Evolutionary conservation across 1,284 basidiomycete genomes (phyloP), one percentile per base, ranked within the genome.

Genomic region (Ceratobasidium sp.): DNA sequence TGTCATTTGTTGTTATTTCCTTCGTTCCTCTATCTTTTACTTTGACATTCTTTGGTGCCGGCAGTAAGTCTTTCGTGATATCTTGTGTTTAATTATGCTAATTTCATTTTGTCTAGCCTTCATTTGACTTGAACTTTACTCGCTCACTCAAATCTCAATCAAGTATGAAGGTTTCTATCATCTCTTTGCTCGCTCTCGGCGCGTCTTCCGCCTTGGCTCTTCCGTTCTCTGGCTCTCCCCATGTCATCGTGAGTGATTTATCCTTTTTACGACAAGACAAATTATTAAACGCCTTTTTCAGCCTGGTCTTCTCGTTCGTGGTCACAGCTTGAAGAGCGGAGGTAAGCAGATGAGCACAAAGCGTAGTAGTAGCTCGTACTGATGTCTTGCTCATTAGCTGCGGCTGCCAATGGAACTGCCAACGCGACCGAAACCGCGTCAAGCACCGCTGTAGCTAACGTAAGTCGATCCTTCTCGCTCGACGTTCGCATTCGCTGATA

Each of bases 11-110:
- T 70, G 38, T 44, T 70, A 21, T 38, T 70, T 70, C 28, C 9
- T 50, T 70, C 32, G 38, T 57, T 54, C 35, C 49, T 44, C 44
- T 1, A 28, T 70, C 43, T 16, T 59, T 50, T 28, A 7, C 54
- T 16, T 59, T 23, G 54, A 70, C 67, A 46, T 59, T 70, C 67
- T 54, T 70, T 70, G 54, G 67, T 58, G 54, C 54, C 67, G 54
- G 67, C 55, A 58, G 54, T 70, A 21, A 58, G 66, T 69, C 1
- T 3, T 8, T 47, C 14, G 18, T 21, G 18, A 9, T 28, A 32
- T 32, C 13, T 41, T 11, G 16, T 8, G 1, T 5, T 54, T 9
- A 23, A 4, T 32, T 32, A 26, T 30, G 38, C 38, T 44, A n/a
- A 43, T 16, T 3, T 16, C 1, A 3, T 21, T 21, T 44, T 11